These are phyloP conservation scores for Metschnikowia lochheadii DNA, from an alignment of 805 yeast genomes.

Conservation along the genomic window DNA sequence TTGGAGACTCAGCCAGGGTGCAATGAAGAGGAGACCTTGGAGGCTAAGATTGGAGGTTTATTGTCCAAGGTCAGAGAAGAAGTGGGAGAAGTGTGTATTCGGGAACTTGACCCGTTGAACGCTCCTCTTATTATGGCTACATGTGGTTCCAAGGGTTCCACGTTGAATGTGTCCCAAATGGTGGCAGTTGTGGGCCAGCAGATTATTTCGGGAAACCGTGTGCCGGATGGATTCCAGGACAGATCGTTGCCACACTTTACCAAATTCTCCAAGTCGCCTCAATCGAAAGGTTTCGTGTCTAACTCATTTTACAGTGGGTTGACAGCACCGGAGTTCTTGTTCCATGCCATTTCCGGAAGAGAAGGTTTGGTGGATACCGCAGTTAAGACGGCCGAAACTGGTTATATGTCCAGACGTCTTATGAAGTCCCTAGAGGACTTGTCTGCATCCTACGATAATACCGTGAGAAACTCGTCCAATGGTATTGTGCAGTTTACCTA, in stretches of 20 bases:
- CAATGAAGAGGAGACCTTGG: constrained; percentile 96
- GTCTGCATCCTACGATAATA: constrained; percentile 87
- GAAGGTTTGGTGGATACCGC: constrained; percentile 99
- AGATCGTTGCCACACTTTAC: constrained; percentile 96
- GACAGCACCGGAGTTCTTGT: constrained; percentile 97
- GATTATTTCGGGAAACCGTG: constrained; percentile 97
- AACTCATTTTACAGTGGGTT: constrained; percentile 95
- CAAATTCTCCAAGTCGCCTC: constrained; percentile 94
- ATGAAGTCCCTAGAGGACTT: constrained; percentile 97
- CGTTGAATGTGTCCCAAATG: constrained; percentile 97
- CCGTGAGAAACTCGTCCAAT: constrained; percentile 91
- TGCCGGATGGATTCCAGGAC: constrained; percentile 99
- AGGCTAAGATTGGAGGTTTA: constrained; percentile 94
- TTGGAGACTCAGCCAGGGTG: constrained; percentile 99
- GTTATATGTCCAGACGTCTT: constrained; percentile 95
- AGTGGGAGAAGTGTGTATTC: constrained; percentile 96
- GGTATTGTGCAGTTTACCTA: constrained; percentile 97
- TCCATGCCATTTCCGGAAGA: constrained; percentile 99
- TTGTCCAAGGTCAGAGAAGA: constrained; percentile 97
- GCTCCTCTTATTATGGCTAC: constrained; percentile 99
- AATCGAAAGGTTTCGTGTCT: constrained; percentile 96
- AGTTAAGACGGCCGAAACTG: constrained; percentile 98
- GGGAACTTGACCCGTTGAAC: constrained; percentile 81
- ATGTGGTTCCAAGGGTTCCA: constrained; percentile 98
- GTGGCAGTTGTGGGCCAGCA: constrained; percentile 99